Conservation (phyloP, 2,329 filamentous ascomycete species). For the Aquanectria penicillioides region DNA sequence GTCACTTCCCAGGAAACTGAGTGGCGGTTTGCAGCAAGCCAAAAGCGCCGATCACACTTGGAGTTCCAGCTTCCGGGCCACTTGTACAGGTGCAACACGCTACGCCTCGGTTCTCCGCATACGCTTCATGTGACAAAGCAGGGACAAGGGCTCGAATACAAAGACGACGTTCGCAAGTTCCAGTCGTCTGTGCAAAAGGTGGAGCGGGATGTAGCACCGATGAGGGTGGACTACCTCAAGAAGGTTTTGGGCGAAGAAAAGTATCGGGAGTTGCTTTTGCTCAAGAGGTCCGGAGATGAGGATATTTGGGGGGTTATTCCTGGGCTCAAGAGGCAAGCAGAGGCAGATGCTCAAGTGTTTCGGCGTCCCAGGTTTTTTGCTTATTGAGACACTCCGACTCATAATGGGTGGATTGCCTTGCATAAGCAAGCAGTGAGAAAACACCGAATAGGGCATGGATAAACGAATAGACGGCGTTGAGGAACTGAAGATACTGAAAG, state of each 20-base stretch:
- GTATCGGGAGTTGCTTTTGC: constrained; percentile 7
- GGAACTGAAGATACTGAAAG: no score
- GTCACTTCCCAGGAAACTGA: neutral
- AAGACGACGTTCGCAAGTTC: no score
- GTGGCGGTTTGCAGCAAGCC: neutral
- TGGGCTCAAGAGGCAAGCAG: neutral
- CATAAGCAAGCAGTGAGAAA: no score
- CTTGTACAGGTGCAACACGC: neutral
- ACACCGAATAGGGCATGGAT: neutral
- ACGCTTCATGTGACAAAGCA: neutral
- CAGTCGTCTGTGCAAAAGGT: no score
- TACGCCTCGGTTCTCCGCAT: neutral
- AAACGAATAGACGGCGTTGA: no score
- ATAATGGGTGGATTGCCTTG: no score
- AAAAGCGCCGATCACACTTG: neutral
- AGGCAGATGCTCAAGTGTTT: no score
- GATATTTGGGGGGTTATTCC: neutral
- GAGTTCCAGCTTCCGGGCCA: neutral
- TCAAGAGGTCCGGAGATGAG: neutral
- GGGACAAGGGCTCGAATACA: no score
- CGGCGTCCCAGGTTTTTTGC: no score
- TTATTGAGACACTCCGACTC: neutral
- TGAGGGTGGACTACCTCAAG: no score
- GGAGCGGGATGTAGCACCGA: no score
- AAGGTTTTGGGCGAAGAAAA: constrained; percentile 4